A percentile compares a stretch with the other conserved stretches of the same genome.
phyloP scores from a whole-genome alignment of 2,329 filamentous ascomycete genomes.

The Lasiodiplodia sp. region DNA sequence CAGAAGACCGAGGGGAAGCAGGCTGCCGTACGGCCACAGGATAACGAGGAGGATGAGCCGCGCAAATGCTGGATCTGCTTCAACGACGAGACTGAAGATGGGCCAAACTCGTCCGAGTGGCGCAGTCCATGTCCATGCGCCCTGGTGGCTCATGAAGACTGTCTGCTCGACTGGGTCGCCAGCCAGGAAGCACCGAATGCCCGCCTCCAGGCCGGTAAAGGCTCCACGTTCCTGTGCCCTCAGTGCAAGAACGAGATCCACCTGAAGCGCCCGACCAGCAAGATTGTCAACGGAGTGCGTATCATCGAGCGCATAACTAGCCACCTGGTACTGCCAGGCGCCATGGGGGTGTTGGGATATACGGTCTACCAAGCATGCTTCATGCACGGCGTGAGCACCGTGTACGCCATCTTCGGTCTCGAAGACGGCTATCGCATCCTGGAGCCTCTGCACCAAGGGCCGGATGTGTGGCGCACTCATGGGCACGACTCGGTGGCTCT shows the following conservation, averaged over 20 bases:
- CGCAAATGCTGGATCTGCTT: conserved; percentile 76
- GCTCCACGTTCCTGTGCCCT: conserved; percentile 75
- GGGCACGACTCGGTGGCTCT: conserved; percentile 42
- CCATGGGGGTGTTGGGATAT: conserved; percentile 62
- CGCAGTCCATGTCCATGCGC: conserved; percentile 90
- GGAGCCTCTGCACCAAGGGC: conserved; percentile 44
- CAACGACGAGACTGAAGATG: conserved; percentile 69
- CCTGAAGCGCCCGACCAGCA: conserved; percentile 76
- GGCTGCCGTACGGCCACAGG: conserved; percentile 31
- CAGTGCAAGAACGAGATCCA: conserved; percentile 86
- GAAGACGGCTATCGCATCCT: conserved; percentile 67
- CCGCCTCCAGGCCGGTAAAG: conserved; percentile 54
- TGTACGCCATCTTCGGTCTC: conserved; percentile 71
- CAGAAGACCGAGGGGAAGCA: conserved; percentile 29
- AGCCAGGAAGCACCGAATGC: conserved; percentile 75
- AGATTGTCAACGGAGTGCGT: conserved; percentile 72
- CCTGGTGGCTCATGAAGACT: conserved; percentile 87
- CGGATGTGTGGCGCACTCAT: conserved; percentile 44
- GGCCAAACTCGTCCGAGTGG: conserved; percentile 72
- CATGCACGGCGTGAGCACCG: conserved; percentile 67
- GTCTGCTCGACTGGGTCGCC: conserved; percentile 91
- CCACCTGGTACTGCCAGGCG: conserved; percentile 69
- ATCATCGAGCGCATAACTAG: conserved; percentile 64
- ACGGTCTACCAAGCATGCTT: conserved; percentile 54
- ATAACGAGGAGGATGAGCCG: conserved; percentile 45